These are phyloP conservation scores for Hsuehochloa calcarea DNA, from an alignment of 176 grass and related monocot species.

Conservation along the genomic window DNA sequence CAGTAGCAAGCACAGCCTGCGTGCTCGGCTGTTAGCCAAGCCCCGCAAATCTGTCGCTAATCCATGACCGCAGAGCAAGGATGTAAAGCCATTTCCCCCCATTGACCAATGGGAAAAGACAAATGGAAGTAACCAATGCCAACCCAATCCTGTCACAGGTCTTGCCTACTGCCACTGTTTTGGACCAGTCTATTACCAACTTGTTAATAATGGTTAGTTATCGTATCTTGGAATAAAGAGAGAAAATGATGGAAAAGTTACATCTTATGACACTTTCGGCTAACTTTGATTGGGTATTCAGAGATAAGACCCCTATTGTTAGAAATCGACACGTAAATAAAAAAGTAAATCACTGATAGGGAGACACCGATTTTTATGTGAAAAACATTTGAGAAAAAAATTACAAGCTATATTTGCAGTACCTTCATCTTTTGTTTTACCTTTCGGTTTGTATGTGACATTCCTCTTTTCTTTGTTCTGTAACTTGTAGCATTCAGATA, in stretches of 20 bases:
- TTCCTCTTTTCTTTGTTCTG: no score
- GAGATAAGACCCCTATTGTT: slow-evolving; percentile 21
- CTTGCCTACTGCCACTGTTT: background rate
- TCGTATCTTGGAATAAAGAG: slow-evolving; percentile 15
- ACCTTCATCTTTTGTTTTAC: no score
- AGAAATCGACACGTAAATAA: no score
- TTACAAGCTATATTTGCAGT: no score
- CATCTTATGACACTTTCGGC: slow-evolving; percentile 12
- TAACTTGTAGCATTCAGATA: no score
- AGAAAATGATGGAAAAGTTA: slow-evolving; percentile 22
- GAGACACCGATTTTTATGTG: no score
- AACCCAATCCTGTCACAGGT: background rate
- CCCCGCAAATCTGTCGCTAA: background rate
- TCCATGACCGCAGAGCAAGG: background rate
- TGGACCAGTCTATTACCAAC: background rate
- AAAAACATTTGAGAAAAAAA: no score
- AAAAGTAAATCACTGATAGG: no score
- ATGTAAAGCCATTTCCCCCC: background rate
- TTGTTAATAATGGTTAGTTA: slow-evolving; percentile 2
- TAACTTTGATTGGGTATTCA: slow-evolving; percentile 2
- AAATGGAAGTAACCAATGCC: background rate
- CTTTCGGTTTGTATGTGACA: no score
- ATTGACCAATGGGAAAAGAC: background rate
- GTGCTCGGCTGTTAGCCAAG: background rate
- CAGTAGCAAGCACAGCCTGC: background rate